Conservation (phyloP, 2,329 filamentous ascomycete species). For the Incumbomyces delicatus region DNA sequence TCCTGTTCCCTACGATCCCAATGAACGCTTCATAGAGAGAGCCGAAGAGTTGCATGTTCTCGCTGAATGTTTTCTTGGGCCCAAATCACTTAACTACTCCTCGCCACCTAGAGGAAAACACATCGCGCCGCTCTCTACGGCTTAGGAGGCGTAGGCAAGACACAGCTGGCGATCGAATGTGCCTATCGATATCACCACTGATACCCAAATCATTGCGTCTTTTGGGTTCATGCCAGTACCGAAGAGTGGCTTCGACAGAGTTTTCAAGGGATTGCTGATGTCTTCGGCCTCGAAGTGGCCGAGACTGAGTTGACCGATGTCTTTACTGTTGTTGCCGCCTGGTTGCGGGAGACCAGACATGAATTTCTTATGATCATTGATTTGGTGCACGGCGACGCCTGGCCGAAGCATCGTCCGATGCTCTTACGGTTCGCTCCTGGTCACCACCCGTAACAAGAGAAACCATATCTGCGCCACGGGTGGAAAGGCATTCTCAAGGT, state of each 20-base stretch:
- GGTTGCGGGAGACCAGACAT: background rate
- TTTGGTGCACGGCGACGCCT: background rate
- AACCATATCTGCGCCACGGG: too few relatives aligned
- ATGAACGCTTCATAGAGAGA: background rate
- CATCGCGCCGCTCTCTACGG: background rate
- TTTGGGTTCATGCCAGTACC: slow-evolving; percentile 20
- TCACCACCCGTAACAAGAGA: background rate
- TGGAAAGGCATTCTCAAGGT: too few relatives aligned
- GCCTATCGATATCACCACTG: slow-evolving; percentile 24
- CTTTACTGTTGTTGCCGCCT: background rate
- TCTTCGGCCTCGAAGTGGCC: background rate
- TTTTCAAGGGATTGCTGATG: background rate
- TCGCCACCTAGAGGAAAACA: background rate
- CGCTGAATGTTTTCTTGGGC: background rate
- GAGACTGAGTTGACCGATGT: background rate
- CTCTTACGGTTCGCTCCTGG: background rate
- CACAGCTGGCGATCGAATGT: slow-evolving; percentile 31
- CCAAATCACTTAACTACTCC: background rate
- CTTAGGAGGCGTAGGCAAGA: slow-evolving; percentile 16
- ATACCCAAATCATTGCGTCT: slow-evolving; percentile 11
- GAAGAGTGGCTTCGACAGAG: slow-evolving; percentile 29
- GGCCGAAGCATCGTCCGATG: background rate
- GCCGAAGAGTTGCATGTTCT: background rate
- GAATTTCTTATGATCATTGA: slow-evolving; percentile 22
- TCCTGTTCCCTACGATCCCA: background rate